Conservation (phyloP, 306 rosid species). For the Morella rubra region DNA sequence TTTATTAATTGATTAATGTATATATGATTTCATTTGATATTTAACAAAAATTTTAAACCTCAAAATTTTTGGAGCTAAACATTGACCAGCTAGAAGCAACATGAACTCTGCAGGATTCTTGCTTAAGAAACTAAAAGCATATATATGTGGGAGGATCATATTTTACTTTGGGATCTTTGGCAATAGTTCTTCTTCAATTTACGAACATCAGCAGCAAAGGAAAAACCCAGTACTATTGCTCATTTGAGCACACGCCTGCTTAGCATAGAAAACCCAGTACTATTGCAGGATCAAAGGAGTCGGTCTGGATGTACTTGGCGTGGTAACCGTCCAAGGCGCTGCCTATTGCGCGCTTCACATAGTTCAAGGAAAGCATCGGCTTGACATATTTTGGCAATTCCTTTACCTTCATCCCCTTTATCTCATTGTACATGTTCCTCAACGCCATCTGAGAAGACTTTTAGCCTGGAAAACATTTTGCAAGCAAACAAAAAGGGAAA, state of each 20-base stretch:
- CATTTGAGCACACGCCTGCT: slow-evolving; percentile 22
- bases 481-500: not conserved
- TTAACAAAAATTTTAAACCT: too few relatives aligned
- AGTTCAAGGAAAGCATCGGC: slow-evolving; percentile 55
- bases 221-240: not conserved
- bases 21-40: too few relatives aligned
- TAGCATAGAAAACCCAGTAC: slow-evolving; percentile 41
- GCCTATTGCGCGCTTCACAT: slow-evolving; percentile 43
- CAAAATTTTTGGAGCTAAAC: too few relatives aligned
- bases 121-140: too few relatives aligned
- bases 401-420: slow-evolving; percentile 61
- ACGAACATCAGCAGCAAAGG: too few relatives aligned
- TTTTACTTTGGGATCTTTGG: too few relatives aligned
- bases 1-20: too few relatives aligned
- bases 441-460: slow-evolving; percentile 48
- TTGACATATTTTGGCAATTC: slow-evolving; percentile 62
- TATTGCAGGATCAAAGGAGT: slow-evolving; percentile 45
- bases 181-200: too few relatives aligned
- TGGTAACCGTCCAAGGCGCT: slow-evolving; percentile 63
- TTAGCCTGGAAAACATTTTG: not conserved
- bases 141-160: too few relatives aligned
- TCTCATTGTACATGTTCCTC: slow-evolving; percentile 64
- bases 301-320: slow-evolving; percentile 74
- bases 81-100: too few relatives aligned
- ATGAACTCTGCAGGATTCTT: too few relatives aligned